A percentile compares a stretch with the other conserved stretches of the same genome.
Conservation (phyloP, 2,329 filamentous ascomycete species). For the Pyrenophora tritici-repentis region DNA sequence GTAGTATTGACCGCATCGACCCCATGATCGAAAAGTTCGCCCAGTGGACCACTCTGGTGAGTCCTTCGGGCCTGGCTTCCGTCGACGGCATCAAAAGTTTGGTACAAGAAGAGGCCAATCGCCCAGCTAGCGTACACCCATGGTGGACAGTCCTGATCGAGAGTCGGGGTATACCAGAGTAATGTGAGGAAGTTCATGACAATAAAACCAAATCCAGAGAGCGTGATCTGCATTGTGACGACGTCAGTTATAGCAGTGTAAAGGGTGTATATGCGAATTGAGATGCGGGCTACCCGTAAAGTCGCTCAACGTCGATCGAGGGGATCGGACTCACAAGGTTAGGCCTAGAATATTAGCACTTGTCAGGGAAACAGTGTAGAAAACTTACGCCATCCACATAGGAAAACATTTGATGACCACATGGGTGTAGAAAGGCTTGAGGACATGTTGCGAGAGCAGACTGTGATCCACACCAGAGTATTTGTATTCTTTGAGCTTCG, state of each 20-base stretch:
- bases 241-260: conserved; percentile 3
- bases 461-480: conserved; percentile 93
- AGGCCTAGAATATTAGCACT: conserved; percentile 40
- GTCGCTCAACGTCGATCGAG: background rate
- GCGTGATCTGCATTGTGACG: conserved; percentile 67
- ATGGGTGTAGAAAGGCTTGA: conserved; percentile 98
- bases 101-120: conserved; percentile 87
- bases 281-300: background rate
- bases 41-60: conserved; percentile 87
- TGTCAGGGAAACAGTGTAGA: background rate
- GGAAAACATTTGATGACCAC: conserved; percentile 94
- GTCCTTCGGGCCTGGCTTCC: conserved; percentile 91
- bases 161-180: conserved; percentile 92
- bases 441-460: conserved; percentile 84
- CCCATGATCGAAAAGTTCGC: conserved; percentile 94
- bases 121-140: conserved; percentile 98
- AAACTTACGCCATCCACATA: conserved; percentile 84
- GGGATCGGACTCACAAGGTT: conserved; percentile 43
- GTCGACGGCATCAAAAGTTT: conserved; percentile 98
- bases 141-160: conserved; percentile 88
- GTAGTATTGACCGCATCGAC: conserved; percentile 96
- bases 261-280: conserved; percentile 3
- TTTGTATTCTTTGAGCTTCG: conserved; percentile 90
- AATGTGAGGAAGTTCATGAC: conserved; percentile 87
- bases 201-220: conserved; percentile 89